Base-by-base conservation (phyloP, 1,139 yeast genomes). In the Blastobotrys proliferans region DNA sequence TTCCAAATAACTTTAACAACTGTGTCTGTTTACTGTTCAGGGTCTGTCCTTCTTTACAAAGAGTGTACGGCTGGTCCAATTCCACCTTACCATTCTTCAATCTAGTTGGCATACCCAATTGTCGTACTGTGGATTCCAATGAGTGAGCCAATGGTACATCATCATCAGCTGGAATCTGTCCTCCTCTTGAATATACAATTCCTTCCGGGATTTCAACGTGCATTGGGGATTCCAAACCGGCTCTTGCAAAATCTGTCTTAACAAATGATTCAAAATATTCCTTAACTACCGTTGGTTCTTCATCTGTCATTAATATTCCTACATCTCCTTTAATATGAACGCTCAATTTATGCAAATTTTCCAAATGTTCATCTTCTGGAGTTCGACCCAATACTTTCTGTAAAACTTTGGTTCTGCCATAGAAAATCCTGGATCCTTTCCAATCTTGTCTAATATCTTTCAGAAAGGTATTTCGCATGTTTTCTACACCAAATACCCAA, bases 141-240 rank as follows among this genome's bases (percentile, higher is more conserved):
- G 97, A 87, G 63, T 92, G 98, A 10, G 94, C 83, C 86, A 92
- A 80, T 55, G 97, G 96, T 17, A 92, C 92, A 64, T 92, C 99
- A 55, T 92, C 97, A 62, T 88, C 97, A 21, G 65, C 69, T 25
- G 96, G 75, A 45, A 90, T 70, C 67, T 86, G 95, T 16, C 98
- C 98, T 56, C 97, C 99, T 63, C 96, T 81, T 13, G 97, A 86
- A 64, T 87, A 90, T 10, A 92, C 83, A 45, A 87, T 73, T 30
- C 99, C 99, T 47, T 75, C 88, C 25, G 98, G 97, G 41, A 92
- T 74, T 6, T 77, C 75, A 66, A 92, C 88, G 46, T 84, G 81
- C 52, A 90, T 69, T 44, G 97, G 95, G 3, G 95, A 76, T 56
- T 68, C 78, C 35, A 88, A 74, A 53, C 94, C 94, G 32, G 97